These are phyloP conservation scores for Angomonas deanei DNA, from an alignment of 208 protist species.

Conservation along the genomic window DNA sequence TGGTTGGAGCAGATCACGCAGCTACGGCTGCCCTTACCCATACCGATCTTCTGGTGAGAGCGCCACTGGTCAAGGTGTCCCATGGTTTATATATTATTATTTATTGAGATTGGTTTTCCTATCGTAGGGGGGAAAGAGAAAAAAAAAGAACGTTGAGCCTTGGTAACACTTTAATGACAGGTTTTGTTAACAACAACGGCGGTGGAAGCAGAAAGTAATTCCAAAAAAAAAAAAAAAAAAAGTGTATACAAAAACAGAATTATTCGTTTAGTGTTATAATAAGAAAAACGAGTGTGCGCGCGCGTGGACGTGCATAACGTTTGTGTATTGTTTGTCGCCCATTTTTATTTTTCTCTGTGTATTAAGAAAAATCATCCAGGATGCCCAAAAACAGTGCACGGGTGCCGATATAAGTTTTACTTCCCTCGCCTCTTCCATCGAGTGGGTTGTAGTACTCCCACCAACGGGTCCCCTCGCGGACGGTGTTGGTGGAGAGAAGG, in stretches of 20 bases:
- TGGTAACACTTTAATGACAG: neutral
- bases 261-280: neutral
- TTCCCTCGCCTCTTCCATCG: conserved; percentile 54
- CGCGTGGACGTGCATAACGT: neutral
- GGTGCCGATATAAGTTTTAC: conserved; percentile 70
- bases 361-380: conserved; percentile 51
- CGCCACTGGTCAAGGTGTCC: conserved; percentile 91
- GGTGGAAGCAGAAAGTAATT: conserved; percentile 13
- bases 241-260: neutral
- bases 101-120: neutral
- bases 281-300: too few relatives aligned
- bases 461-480: conserved; percentile 36
- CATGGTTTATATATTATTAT: conserved; percentile 33
- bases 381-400: conserved; percentile 43
- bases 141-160: neutral
- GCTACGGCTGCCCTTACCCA: conserved; percentile 84
- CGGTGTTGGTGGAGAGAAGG: conserved; percentile 27
- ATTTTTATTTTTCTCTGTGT: neutral
- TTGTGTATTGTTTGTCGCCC: neutral
- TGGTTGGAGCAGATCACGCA: conserved; percentile 91
- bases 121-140: neutral
- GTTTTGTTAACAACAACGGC: neutral
- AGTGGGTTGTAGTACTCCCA: conserved; percentile 75
- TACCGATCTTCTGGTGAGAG: conserved; percentile 90
- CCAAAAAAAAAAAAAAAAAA: conserved; percentile 3